Evolutionary conservation across 2,329 filamentous ascomycete species (phyloP).

Genomic region (Geosmithia flava): DNA sequence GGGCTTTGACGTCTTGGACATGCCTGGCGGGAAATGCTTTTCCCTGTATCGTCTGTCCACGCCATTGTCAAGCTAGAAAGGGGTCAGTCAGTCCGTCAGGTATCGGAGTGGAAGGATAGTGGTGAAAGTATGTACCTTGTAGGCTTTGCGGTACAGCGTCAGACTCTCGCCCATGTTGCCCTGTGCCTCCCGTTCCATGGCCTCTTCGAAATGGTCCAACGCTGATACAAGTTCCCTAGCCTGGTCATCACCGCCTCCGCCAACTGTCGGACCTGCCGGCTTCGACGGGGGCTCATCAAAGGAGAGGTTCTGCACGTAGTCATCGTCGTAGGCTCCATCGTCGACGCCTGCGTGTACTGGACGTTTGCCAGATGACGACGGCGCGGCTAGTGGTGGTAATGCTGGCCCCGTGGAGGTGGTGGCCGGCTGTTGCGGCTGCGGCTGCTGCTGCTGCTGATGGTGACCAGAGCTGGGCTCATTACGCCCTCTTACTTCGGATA

Average conservation of each 20-base stretch:
- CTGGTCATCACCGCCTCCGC: constrained; percentile 3
- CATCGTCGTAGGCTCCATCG: constrained; percentile 19
- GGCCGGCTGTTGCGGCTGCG: neutral
- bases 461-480: constrained; percentile 3
- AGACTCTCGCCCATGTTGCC: constrained; percentile 85
- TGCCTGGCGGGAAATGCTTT: constrained; percentile 71
- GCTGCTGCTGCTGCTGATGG: constrained; percentile 1
- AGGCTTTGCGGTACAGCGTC: constrained; percentile 78
- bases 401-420: neutral
- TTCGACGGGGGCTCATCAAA: constrained; percentile 16
- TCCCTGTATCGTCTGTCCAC: constrained; percentile 83
- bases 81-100: constrained; percentile 9
- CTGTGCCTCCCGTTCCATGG: constrained; percentile 75
- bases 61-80: constrained; percentile 57
- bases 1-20: constrained; percentile 28
- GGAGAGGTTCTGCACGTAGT: constrained; percentile 15
- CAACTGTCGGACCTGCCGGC: constrained; percentile 5
- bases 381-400: neutral
- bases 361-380: neutral
- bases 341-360: constrained; percentile 17
- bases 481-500: constrained; percentile 54
- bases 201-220: constrained; percentile 84
- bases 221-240: constrained; percentile 54
- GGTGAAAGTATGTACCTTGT: constrained; percentile 44
- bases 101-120: neutral